These are phyloP conservation scores for Penicillium cosmopolitanum DNA, from an alignment of 495 filamentous ascomycete genomes.

Conservation along the genomic window DNA sequence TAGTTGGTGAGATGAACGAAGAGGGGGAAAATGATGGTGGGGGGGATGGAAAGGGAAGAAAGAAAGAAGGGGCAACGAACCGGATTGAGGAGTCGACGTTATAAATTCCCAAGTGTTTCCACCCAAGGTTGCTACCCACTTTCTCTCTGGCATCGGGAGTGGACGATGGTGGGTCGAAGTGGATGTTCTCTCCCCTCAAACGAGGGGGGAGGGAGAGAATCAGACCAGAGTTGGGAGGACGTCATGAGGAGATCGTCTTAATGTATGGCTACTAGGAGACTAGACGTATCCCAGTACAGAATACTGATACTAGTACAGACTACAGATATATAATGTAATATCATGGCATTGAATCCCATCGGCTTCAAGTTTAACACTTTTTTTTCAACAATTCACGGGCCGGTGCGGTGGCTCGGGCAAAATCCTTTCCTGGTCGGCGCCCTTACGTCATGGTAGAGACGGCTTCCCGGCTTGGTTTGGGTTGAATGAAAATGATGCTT, in stretches of 20 bases:
- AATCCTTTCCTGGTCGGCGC: slow-evolving; percentile 14
- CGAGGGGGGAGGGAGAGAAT: slow-evolving; percentile 11
- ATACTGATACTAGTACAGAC: too few relatives aligned
- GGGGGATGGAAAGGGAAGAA: slow-evolving; percentile 8
- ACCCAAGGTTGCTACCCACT: slow-evolving; percentile 43
- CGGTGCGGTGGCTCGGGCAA: slow-evolving; percentile 21
- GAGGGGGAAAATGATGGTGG: slow-evolving; percentile 11
- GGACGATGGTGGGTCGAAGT: slow-evolving; percentile 42
- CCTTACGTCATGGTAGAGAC: slow-evolving; percentile 34
- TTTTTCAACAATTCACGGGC: slow-evolving; percentile 11
- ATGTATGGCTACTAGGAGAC: too few relatives aligned
- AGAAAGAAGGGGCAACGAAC: slow-evolving; percentile 9
- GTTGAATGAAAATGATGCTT: slow-evolving; percentile 14
- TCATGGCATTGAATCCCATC: too few relatives aligned
- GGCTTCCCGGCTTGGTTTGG: slow-evolving; percentile 25
- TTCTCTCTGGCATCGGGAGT: slow-evolving; percentile 37
- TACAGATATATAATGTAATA: too few relatives aligned
- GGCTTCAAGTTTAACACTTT: too few relatives aligned
- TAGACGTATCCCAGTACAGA: too few relatives aligned
- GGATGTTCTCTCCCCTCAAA: slow-evolving; percentile 39
- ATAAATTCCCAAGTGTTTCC: slow-evolving; percentile 38
- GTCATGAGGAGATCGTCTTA: slow-evolving; percentile 18
- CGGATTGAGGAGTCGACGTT: slow-evolving; percentile 35
- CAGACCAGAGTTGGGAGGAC: slow-evolving; percentile 11
- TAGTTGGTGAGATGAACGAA: neutral